Percentiles rank a stretch among this genome's conserved stretches.
Evolutionary conservation across 108 stramenopile genomes (phyloP).

Genomic region (Phaeodactylum tricornutum): DNA sequence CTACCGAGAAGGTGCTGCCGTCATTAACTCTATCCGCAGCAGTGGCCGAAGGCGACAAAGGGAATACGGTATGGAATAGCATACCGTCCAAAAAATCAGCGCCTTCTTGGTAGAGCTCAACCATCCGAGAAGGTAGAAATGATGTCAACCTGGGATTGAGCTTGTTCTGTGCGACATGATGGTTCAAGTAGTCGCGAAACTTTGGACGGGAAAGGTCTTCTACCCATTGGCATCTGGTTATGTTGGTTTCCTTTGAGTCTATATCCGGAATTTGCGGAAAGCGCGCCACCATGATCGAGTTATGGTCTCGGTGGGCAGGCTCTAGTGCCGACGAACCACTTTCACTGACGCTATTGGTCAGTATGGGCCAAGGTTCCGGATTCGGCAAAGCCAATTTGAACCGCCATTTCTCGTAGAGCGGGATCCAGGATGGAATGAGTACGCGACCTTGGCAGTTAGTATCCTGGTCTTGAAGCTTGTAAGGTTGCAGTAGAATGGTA

Average conservation of each 20-base stretch:
- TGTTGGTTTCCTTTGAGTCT: background rate
- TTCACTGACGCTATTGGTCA: too few relatives aligned
- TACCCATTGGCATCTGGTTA: constrained; percentile 10
- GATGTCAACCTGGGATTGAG: too few relatives aligned
- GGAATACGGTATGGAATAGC: too few relatives aligned
- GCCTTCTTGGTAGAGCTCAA: constrained; percentile 2
- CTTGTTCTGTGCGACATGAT: background rate
- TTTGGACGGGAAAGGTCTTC: constrained; percentile 2
- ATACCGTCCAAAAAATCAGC: too few relatives aligned
- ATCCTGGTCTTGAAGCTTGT: constrained; percentile 1
- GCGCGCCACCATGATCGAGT: constrained; percentile 2
- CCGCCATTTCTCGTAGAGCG: constrained; percentile 21
- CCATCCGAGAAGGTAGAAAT: constrained; percentile 5
- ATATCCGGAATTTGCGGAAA: constrained; percentile 25
- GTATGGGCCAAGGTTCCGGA: background rate
- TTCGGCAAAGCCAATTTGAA: background rate
- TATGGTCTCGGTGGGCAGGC: background rate
- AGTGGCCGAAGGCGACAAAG: too few relatives aligned
- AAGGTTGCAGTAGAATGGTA: constrained; percentile 14
- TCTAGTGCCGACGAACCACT: too few relatives aligned
- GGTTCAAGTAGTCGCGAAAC: constrained; percentile 7
- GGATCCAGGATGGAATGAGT: constrained; percentile 15
- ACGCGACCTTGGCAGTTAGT: constrained; percentile 9
- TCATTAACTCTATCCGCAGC: too few relatives aligned
- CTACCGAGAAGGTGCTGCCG: constrained; percentile 10